Conservation (phyloP, 2,329 filamentous ascomycete genomes). For the Colletotrichum scovillei region DNA sequence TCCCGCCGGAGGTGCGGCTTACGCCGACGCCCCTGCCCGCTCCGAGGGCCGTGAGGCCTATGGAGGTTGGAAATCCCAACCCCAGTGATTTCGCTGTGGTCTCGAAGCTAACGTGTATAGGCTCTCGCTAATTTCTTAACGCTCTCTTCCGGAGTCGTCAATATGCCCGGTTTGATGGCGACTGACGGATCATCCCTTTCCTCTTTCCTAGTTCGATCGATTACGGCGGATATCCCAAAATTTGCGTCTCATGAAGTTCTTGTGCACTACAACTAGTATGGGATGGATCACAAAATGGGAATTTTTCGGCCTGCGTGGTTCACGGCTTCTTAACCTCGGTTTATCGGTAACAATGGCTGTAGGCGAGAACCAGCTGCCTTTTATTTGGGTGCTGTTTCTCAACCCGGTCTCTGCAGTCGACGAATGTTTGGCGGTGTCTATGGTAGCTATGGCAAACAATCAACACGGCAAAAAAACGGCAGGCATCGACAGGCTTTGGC, state of each 20-base stretch:
- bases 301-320: conserved; percentile 31
- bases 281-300: conserved; percentile 34
- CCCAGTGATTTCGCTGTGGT: background rate
- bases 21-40: conserved; percentile 55
- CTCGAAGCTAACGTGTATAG: conserved; percentile 29
- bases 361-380: conserved; percentile 7
- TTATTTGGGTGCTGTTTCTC: conserved; percentile 1
- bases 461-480: conserved; percentile 36
- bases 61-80: conserved; percentile 50
- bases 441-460: conserved; percentile 39
- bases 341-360: conserved; percentile 9
- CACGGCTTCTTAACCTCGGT: conserved; percentile 1
- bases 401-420: conserved; percentile 8
- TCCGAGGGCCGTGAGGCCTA: conserved; percentile 57
- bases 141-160: background rate
- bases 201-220: conserved; percentile 30
- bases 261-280: conserved; percentile 36
- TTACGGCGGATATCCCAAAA: conserved; percentile 36
- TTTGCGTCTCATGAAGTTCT: conserved; percentile 36
- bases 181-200: conserved; percentile 14
- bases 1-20: conserved; percentile 49
- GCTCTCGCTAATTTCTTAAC: conserved; percentile 42
- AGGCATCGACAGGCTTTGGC: conserved; percentile 37
- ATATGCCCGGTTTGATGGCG: conserved; percentile 7
- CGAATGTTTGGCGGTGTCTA: conserved; percentile 33